Evolutionary conservation across 1,284 basidiomycete genomes (phyloP).

Genomic region (Ustilago cynodontis): DNA sequence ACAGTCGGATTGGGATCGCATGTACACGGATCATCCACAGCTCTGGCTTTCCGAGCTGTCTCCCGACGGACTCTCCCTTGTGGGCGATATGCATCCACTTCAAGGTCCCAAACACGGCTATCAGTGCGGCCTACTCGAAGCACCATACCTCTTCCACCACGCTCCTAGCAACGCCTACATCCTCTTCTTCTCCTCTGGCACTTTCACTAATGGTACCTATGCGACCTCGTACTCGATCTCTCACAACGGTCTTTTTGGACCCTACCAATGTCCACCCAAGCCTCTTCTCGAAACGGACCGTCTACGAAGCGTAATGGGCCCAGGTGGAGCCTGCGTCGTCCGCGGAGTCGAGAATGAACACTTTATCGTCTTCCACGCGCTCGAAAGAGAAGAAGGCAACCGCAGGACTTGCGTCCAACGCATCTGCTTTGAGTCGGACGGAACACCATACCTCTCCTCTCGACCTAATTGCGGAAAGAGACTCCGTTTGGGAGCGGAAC

Average conservation of each 20-base stretch:
- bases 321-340: conserved; percentile 55
- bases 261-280: conserved; percentile 34
- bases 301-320: conserved; percentile 44
- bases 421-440: conserved; percentile 40
- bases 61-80: conserved; percentile 53
- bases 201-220: conserved; percentile 54
- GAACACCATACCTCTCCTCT: conserved; percentile 44
- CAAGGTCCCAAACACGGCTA: conserved; percentile 45
- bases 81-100: conserved; percentile 49
- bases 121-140: conserved; percentile 54
- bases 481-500: conserved; percentile 52
- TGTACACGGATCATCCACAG: conserved; percentile 56
- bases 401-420: conserved; percentile 57
- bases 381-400: conserved; percentile 48
- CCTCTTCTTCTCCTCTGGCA: conserved; percentile 60
- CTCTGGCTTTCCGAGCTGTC: conserved; percentile 60
- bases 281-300: conserved; percentile 54
- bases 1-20: conserved; percentile 39
- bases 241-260: conserved; percentile 50
- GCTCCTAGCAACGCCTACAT: conserved; percentile 45
- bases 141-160: conserved; percentile 58
- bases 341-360: conserved; percentile 48
- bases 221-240: conserved; percentile 57
- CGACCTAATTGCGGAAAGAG: conserved; percentile 54
- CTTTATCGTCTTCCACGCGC: conserved; percentile 59